Evolutionary conservation across 2,329 filamentous ascomycete genomes (phyloP), one percentile per base, ranked within the genome.

Genomic region (Pseudogymnoascus sp.): DNA sequence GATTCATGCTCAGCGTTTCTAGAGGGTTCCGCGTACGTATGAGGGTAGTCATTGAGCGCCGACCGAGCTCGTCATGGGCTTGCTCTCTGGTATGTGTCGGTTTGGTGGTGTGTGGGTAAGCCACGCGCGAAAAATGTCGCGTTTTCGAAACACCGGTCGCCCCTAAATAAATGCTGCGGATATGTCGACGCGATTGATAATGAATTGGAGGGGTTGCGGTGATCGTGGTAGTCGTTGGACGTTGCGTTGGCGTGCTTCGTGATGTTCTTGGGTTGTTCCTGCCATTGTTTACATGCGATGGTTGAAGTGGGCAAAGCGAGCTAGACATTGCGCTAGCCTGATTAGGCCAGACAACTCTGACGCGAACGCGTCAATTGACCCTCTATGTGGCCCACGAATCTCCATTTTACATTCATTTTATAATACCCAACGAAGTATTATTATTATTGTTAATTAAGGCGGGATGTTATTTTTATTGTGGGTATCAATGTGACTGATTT

Each of bases 1-100:
- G 65, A 74, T 82, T 83, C 83, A 86, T 86, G 79, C 82, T 86
- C 78, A 85, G 76, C 72, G 82, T 76, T 81, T 85, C 78, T 75
- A 86, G 76, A 76, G 82, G 81, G 75, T 79, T 78, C 72, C 82
- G 82, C 71, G 79, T 80, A 74, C 78, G 79, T 73, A 86, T 77
- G 74, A 86, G 77, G 73, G 83, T 85, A 82, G 83, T 86, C 83
- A 86, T 86, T 82, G 82, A 84, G 55, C 55, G 55, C 15, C 26
- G 45, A 52, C 45, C 45, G 45, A 52, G 45, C 26, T 52, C 45
- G 45, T 52, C 45, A 52, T 52, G 45, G 45, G 45, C 45, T 13
- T 52, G 26, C 19, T 52, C 9, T 52, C n/a, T 52, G 26, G 26
- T 52, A 52, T 30, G 26, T 52, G 45, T 52, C 30, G 26, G 45